Evolutionary conservation across 345 rosid genomes (phyloP).

Genomic region (Odontarrhena argentea): DNA sequence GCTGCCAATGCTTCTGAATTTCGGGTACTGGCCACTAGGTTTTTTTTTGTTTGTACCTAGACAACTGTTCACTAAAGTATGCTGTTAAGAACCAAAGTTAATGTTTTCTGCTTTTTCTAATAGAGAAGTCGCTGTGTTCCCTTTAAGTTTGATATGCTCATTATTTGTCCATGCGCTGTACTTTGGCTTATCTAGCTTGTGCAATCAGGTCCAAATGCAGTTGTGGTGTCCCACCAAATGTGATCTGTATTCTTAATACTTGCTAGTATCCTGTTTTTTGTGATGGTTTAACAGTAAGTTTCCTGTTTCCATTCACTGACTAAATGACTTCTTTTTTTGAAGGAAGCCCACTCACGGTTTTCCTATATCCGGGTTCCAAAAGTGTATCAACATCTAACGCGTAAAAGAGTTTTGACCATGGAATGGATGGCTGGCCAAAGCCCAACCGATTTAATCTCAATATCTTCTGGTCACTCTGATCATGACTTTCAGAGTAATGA

Average conservation of each 20-base stretch:
- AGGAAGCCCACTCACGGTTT: slow-evolving; percentile 77
- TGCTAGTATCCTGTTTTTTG: slow-evolving; percentile 3
- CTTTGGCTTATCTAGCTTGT: slow-evolving; percentile 24
- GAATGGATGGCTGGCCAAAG: slow-evolving; percentile 96
- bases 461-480: slow-evolving; percentile 48
- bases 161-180: neutral
- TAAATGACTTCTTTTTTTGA: slow-evolving; percentile 41
- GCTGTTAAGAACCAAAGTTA: slow-evolving; percentile 8
- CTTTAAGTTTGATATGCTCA: slow-evolving; percentile 7
- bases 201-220: neutral
- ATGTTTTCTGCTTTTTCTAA: slow-evolving; percentile 10
- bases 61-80: neutral
- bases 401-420: slow-evolving; percentile 92
- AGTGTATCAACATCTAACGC: slow-evolving; percentile 57
- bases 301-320: slow-evolving; percentile 32
- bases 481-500: slow-evolving; percentile 49
- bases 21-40: slow-evolving; percentile 52
- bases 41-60: slow-evolving; percentile 10
- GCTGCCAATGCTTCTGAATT: slow-evolving; percentile 85
- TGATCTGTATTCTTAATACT: neutral
- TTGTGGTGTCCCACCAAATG: neutral
- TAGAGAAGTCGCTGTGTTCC: slow-evolving; percentile 13
- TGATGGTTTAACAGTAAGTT: neutral
- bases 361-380: slow-evolving; percentile 74
- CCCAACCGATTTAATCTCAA: slow-evolving; percentile 63